Percentiles rank a stretch among this genome's conserved stretches.
Conservation (phyloP, 192 early-diverging fungal species). For the Linnemannia hyalina region DNA sequence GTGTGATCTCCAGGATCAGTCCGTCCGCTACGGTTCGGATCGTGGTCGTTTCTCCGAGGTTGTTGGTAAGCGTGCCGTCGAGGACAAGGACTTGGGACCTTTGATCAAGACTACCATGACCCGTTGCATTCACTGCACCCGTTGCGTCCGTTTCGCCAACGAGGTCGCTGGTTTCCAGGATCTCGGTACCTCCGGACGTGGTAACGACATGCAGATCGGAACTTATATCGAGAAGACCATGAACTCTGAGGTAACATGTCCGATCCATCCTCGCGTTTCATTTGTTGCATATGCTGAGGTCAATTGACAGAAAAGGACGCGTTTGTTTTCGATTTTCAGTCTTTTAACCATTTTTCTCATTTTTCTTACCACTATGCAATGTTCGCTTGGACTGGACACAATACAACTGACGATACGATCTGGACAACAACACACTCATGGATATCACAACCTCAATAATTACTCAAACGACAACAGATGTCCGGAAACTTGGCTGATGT, state of each 20-base stretch:
- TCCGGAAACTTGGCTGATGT: slow-evolving; percentile 98
- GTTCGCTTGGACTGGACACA: not conserved
- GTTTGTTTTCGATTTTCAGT: not conserved
- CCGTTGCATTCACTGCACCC: slow-evolving; percentile 99
- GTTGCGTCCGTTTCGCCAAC: slow-evolving; percentile 98
- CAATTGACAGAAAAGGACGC: not conserved
- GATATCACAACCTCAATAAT: not conserved
- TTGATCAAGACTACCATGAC: slow-evolving; percentile 97
- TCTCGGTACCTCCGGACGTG: slow-evolving; percentile 94
- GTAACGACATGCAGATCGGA: slow-evolving; percentile 98
- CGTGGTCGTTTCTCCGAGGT: slow-evolving; percentile 90
- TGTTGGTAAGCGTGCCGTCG: slow-evolving; percentile 93
- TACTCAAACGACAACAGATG: slow-evolving; percentile 61
- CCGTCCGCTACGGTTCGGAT: slow-evolving; percentile 94
- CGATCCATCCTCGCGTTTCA: not conserved
- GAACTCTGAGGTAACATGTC: slow-evolving; percentile 73
- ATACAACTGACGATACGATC: not conserved
- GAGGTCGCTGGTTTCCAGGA: slow-evolving; percentile 97
- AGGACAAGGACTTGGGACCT: slow-evolving; percentile 98
- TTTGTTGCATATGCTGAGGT: not conserved
- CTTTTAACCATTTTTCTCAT: not conserved
- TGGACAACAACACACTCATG: not conserved
- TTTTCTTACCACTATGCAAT: not conserved
- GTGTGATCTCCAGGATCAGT: slow-evolving; percentile 99
- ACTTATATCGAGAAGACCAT: slow-evolving; percentile 94